Conservation (phyloP, 768 basidiomycete species). For the Suillus cothurnatus region DNA sequence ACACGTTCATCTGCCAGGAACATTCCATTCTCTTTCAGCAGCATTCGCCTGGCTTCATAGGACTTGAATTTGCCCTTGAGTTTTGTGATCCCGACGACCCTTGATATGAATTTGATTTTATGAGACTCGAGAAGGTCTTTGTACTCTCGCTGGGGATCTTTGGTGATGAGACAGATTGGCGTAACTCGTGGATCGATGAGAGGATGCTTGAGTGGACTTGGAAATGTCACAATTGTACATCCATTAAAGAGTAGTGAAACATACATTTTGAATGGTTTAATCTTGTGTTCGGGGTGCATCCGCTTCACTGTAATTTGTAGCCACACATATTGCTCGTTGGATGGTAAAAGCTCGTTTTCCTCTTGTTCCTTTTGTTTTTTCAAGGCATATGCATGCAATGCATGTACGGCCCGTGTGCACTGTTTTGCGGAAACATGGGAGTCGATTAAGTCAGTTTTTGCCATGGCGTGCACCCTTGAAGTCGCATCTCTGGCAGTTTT, state of each 20-base stretch:
- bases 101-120: conserved; percentile 85
- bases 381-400: conserved; percentile 70
- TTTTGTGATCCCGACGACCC: conserved; percentile 90
- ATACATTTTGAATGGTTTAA: conserved; percentile 87
- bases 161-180: conserved; percentile 87
- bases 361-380: conserved; percentile 66
- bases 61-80: conserved; percentile 92
- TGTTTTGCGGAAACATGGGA: conserved; percentile 70
- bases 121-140: conserved; percentile 85
- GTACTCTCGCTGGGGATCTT: conserved; percentile 95
- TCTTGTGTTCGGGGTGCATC: conserved; percentile 69
- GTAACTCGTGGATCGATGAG: conserved; percentile 82
- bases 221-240: conserved; percentile 13
- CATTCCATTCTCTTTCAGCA: conserved; percentile 87
- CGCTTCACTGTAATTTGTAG: conserved; percentile 85
- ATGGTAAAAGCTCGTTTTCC: conserved; percentile 73
- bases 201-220: conserved; percentile 77
- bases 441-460: conserved; percentile 62
- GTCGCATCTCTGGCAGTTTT: background rate
- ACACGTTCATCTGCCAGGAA: conserved; percentile 95
- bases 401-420: conserved; percentile 75
- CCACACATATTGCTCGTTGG: conserved; percentile 87
- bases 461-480: conserved; percentile 35
- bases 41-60: conserved; percentile 77
- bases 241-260: conserved; percentile 29